Evolutionary conservation across 1,284 basidiomycete genomes (phyloP), one percentile per base, ranked within the genome.

Genomic region (Bjerkandera adusta): DNA sequence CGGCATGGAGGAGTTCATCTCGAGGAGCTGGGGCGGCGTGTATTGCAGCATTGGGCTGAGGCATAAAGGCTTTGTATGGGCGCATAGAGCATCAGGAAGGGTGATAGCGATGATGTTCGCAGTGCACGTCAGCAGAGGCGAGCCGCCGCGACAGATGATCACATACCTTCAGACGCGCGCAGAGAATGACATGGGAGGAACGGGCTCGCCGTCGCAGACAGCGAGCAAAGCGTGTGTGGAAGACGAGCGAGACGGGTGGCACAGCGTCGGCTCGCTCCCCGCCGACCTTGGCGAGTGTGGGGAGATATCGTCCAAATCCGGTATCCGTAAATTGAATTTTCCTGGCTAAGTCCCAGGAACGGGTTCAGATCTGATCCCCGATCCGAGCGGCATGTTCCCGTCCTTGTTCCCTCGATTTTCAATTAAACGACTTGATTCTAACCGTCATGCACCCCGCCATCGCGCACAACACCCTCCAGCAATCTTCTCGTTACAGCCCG

Each of bases 271-370:
- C 41, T 43, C 30, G 32, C 22, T 29, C 41, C 30, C 41, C 24
- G 22, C n/a, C 37, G n/a, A n/a, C n/a, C n/a, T n/a, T 26, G 11
- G 37, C 11, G 13, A 12, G 40, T 30, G 40, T n/a, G 40, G 40
- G 39, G 32, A 24, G 30, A 29, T 22, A 15, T 22, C 32, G 27
- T n/a, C 41, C 30, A 18, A 26, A 34, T 24, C 24, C 20, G 41
- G 30, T n/a, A 34, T 5, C 29, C 12, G 7, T 43, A 43, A 43
- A 43, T 43, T 43, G 41, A 43, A 34, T 43, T 24, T 43, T 43
- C 16, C 33, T 38, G n/a, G 15, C 18, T 18, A 30, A 30, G n/a
- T n/a, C 25, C 36, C 36, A 38, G 36, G 36, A 38, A 38, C 36
- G 36, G 13, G 35, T 16, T 36, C 36, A 22, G 36, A 38, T 38